These are phyloP conservation scores for Pulveroboletus sp. DNA, from an alignment of 768 basidiomycete species.

Conservation along the genomic window DNA sequence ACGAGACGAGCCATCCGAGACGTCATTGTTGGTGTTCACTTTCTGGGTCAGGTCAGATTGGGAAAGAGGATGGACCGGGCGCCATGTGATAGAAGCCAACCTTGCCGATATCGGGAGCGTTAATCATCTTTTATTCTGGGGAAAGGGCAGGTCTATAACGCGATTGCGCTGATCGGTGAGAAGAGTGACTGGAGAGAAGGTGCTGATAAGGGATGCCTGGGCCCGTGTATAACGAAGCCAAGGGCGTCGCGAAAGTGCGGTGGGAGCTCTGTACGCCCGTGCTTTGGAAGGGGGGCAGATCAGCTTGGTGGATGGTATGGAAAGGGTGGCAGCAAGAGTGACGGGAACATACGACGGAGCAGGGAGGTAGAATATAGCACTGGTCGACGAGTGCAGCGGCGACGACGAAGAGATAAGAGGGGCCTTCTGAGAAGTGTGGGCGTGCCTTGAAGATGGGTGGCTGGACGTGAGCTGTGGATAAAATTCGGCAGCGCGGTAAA, in stretches of 20 bases:
- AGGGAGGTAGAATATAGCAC: too few species aligned
- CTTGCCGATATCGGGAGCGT: constrained; percentile 36
- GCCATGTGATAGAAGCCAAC: constrained; percentile 47
- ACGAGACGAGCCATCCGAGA: too few species aligned
- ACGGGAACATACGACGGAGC: too few species aligned
- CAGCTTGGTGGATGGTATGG: constrained; percentile 34
- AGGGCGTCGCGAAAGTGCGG: constrained; percentile 42
- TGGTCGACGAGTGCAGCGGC: too few species aligned
- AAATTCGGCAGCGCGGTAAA: too few species aligned
- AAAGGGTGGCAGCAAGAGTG: too few species aligned
- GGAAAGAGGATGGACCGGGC: constrained; percentile 18
- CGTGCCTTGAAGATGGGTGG: neutral
- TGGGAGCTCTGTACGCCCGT: constrained; percentile 29
- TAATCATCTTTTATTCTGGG: constrained; percentile 40
- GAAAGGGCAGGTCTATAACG: constrained; percentile 42
- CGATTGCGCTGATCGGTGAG: constrained; percentile 35
- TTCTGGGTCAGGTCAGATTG: constrained; percentile 35
- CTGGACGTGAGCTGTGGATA: constrained; percentile 6
- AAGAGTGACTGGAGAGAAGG: constrained; percentile 11
- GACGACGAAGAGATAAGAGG: too few species aligned
- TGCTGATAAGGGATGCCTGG: constrained; percentile 20
- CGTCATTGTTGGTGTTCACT: constrained; percentile 45
- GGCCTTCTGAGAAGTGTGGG: constrained; percentile 35
- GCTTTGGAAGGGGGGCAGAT: constrained; percentile 31
- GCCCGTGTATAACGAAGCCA: constrained; percentile 34